Conservation (phyloP, 331 rosid genomes). For the Dryas integrifolia region DNA sequence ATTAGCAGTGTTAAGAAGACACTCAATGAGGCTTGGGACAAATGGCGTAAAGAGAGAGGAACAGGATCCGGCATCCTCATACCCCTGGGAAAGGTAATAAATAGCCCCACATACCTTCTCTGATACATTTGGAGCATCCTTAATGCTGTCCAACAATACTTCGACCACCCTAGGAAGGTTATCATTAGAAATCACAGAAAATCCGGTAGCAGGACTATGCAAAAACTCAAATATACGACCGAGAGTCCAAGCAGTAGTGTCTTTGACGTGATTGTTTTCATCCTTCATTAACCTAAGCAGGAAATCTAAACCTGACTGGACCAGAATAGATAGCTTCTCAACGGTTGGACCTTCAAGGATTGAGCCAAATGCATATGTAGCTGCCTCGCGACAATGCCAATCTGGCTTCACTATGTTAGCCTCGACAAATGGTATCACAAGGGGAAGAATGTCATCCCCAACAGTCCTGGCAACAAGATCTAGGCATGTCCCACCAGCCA, state of each 20-base stretch:
- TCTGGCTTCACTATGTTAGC: slow-evolving; percentile 39
- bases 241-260: slow-evolving; percentile 51
- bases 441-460: slow-evolving; percentile 41
- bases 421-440: slow-evolving; percentile 49
- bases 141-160: slow-evolving; percentile 36
- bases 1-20: slow-evolving; percentile 36
- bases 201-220: slow-evolving; percentile 38
- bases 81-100: slow-evolving; percentile 46
- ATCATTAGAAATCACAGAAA: slow-evolving; percentile 36
- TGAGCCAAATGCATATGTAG: slow-evolving; percentile 46
- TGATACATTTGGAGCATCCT: slow-evolving; percentile 41
- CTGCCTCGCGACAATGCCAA: slow-evolving; percentile 48
- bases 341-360: slow-evolving; percentile 41
- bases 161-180: slow-evolving; percentile 34
- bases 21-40: slow-evolving; percentile 29
- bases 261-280: slow-evolving; percentile 43
- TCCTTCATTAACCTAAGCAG: slow-evolving; percentile 38
- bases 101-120: slow-evolving; percentile 47
- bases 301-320: slow-evolving; percentile 41
- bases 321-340: slow-evolving; percentile 35
- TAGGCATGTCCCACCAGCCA: slow-evolving; percentile 53
- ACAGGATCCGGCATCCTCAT: slow-evolving; percentile 31
- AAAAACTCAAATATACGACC: slow-evolving; percentile 44
- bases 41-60: slow-evolving; percentile 36
- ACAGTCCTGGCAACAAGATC: slow-evolving; percentile 46